Base-by-base conservation (phyloP, 2,329 filamentous ascomycete species). In the Huntiella bhutanensis region DNA sequence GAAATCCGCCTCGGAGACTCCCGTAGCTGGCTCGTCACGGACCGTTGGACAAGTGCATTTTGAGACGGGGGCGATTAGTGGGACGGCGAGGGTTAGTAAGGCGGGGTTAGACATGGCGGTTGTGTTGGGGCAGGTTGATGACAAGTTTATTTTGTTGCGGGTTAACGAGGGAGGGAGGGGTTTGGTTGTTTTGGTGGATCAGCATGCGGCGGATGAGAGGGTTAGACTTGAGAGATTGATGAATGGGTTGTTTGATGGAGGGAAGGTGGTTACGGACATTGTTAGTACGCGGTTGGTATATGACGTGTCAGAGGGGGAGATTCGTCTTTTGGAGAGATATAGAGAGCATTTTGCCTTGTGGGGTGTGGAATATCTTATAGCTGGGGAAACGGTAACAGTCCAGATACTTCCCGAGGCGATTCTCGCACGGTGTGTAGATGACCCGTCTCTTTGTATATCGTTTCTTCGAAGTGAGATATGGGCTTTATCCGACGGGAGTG, bases 131-230 rank as follows among this genome's bases (percentile, higher is more conserved):
- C 91, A 98, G 56, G 80, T 98, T 1, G 88, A 96, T 58, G 69
- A 66, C 11, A 98, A 98, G 58, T 98, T 93, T 57, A 80, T 98
- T 12, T 62, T 98, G 13, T 32, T 47, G 32, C 22, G 38, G 66
- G 77, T 16, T 80, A 73, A 51, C 62, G 44, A 47, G 7, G 11
- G n/a, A 33, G 10, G 38, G 5, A 45, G 36, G 13, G 41, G 64
- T 81, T 33, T 76, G 1, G 63, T 96, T 4, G 69, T 93, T 0
- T 66, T 95, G 35, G 70, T 95, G 4, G 91, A 98, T 56, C 91
- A 98, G 56, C 91, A 98, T 57, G 91, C 91, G 1, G 91, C 87
- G 3, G 88, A 95, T 57, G 91, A 98, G 63, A 73, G 91, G 40
- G 77, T 82, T 51, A 77, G 78, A 1, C 71, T 96, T 1, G 91